Evolutionary conservation across 352 stramenopile species (phyloP).

Genomic region (Elongisporangium undulatum): DNA sequence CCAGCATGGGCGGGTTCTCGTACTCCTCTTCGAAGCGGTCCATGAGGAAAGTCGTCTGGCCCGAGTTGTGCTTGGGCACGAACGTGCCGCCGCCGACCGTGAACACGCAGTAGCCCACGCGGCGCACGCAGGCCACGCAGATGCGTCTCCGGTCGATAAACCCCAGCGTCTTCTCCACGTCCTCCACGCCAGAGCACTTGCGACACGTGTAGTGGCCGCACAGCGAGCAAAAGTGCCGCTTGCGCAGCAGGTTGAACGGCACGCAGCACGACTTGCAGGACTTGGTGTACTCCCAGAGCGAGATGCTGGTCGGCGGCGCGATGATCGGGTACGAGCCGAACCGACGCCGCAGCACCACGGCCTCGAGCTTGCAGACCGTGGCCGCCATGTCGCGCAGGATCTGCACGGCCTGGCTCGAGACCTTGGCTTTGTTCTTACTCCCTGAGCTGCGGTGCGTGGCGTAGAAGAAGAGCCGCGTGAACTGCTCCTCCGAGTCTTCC

Average conservation of each 20-base stretch:
- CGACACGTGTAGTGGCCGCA: conserved; percentile 50
- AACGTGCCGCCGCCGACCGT: conserved; percentile 14
- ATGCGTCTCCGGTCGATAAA: conserved; percentile 38
- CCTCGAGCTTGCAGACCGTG: conserved; percentile 31
- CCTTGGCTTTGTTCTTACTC: conserved; percentile 10
- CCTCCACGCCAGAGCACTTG: conserved; percentile 42
- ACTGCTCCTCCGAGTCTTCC: conserved; percentile 50
- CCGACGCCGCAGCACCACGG: conserved; percentile 40
- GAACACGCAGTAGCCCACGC: conserved; percentile 52
- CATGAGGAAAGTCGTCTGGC: background rate
- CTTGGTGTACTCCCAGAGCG: background rate
- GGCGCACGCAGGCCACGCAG: conserved; percentile 38
- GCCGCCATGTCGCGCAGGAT: conserved; percentile 42
- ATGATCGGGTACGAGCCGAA: conserved; percentile 46
- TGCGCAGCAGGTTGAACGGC: conserved; percentile 42
- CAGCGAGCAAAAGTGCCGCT: conserved; percentile 47
- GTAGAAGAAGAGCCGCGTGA: conserved; percentile 67
- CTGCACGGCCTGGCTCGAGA: conserved; percentile 30
- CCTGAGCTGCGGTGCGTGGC: conserved; percentile 15
- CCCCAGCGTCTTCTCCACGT: conserved; percentile 39
- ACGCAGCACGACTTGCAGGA: conserved; percentile 33
- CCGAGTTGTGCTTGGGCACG: conserved; percentile 11
- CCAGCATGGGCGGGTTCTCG: background rate
- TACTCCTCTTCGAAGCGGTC: background rate
- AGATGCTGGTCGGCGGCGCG: conserved; percentile 9